Evolutionary conservation across 2,329 filamentous ascomycete species (phyloP).

Genomic region (Trichoderma cornu-damae): DNA sequence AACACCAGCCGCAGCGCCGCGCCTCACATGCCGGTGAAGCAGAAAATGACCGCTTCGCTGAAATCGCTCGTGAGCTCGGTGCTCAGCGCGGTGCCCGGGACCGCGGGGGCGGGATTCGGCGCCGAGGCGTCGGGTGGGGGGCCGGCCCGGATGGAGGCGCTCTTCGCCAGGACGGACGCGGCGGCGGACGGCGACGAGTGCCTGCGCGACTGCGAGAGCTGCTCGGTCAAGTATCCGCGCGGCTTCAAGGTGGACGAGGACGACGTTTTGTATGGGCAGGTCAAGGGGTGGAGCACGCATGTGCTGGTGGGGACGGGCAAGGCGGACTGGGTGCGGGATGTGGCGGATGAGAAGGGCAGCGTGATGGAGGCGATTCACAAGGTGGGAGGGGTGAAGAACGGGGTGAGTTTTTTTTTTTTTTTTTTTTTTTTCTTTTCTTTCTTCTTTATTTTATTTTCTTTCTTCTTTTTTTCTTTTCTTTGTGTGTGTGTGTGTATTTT

Average conservation of each 20-base stretch:
- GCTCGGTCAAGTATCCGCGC: constrained; percentile 70
- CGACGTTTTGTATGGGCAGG: constrained; percentile 76
- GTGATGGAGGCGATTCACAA: constrained; percentile 70
- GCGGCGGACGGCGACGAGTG: constrained; percentile 82
- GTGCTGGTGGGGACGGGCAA: constrained; percentile 92
- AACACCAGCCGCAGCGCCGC: constrained; percentile 15
- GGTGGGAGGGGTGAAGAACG: constrained; percentile 57
- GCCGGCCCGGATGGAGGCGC: constrained; percentile 34
- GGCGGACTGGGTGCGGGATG: constrained; percentile 87
- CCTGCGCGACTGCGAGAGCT: constrained; percentile 77
- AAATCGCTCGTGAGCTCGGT: constrained; percentile 32
- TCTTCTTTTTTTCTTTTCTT: too few species aligned
- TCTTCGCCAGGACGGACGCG: constrained; percentile 74
- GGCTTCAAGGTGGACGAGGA: constrained; percentile 67
- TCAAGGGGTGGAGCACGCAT: constrained; percentile 86
- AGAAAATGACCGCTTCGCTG: constrained; percentile 41
- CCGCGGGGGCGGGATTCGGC: background rate
- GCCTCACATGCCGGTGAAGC: constrained; percentile 32
- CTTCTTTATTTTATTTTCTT: too few species aligned
- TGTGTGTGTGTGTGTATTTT: too few species aligned
- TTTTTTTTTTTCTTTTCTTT: too few species aligned
- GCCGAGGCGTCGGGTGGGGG: constrained; percentile 12
- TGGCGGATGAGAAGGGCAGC: constrained; percentile 80
- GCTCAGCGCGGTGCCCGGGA: constrained; percentile 19
- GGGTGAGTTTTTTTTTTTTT: constrained; percentile 46